Percentiles rank a stretch among this genome's conserved stretches.
phyloP scores from a whole-genome alignment of 768 basidiomycete species.

The Suillus lakei region DNA sequence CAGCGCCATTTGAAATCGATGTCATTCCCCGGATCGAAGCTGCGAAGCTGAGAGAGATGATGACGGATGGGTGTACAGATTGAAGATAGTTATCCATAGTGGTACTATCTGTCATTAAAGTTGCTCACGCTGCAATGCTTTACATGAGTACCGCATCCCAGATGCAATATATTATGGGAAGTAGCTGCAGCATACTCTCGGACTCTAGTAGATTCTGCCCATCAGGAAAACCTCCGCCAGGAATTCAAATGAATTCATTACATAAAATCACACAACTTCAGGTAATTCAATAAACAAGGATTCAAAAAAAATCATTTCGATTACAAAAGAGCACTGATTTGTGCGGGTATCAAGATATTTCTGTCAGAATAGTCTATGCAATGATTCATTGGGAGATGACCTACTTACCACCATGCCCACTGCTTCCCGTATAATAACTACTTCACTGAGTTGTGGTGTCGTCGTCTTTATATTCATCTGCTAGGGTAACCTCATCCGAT shows the following conservation, averaged over 20 bases:
- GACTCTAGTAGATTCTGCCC: too few relatives aligned
- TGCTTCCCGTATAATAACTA: neutral
- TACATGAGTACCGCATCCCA: too few relatives aligned
- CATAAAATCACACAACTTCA: too few relatives aligned
- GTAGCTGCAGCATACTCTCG: too few relatives aligned
- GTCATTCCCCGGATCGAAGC: neutral
- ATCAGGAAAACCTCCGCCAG: too few relatives aligned
- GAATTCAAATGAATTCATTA: too few relatives aligned
- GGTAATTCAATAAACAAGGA: too few relatives aligned
- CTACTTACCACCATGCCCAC: neutral
- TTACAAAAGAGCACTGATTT: neutral
- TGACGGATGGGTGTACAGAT: neutral
- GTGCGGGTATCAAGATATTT: neutral
- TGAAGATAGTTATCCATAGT: too few relatives aligned
- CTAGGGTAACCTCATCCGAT: neutral
- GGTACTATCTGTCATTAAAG: too few relatives aligned
- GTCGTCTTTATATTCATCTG: neutral
- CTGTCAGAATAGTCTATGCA: neutral
- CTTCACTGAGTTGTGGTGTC: neutral
- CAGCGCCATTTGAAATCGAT: constrained; percentile 22
- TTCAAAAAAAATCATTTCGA: neutral
- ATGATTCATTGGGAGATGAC: neutral
- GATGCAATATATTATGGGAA: too few relatives aligned
- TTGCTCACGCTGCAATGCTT: too few relatives aligned
- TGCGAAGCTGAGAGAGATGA: neutral